Percentiles rank a stretch among this genome's conserved stretches.
phyloP scores from a whole-genome alignment of 331 rosid genomes.

The Malus hybrid region DNA sequence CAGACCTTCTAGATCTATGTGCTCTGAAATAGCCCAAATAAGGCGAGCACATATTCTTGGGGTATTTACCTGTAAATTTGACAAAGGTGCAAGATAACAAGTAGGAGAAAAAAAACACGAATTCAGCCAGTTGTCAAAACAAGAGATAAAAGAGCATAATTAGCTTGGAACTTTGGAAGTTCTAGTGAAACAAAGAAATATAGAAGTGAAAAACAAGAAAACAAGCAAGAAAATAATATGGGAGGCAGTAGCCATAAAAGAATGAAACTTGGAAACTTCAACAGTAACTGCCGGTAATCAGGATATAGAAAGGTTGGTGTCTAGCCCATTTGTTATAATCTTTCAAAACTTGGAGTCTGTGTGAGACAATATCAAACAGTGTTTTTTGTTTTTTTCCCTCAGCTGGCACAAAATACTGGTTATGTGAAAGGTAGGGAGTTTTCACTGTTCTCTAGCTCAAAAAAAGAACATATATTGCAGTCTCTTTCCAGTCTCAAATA shows the following conservation, averaged over 20 bases:
- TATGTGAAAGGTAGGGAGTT: too few relatives aligned
- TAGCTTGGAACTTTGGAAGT: not conserved
- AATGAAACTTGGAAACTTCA: not conserved
- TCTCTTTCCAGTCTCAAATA: not conserved
- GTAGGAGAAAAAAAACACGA: not conserved
- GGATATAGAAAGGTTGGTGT: not conserved
- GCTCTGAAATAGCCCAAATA: conserved; percentile 90
- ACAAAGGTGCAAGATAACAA: conserved; percentile 11
- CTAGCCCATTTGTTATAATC: not conserved
- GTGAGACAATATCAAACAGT: not conserved
- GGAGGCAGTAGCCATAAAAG: not conserved
- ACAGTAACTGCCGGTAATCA: not conserved
- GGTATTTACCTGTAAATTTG: conserved; percentile 70
- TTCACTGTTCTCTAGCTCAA: not conserved
- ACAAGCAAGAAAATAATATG: not conserved
- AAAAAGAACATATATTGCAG: not conserved
- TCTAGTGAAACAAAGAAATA: not conserved
- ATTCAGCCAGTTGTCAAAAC: not conserved
- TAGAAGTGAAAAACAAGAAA: not conserved
- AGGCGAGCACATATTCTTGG: conserved; percentile 84
- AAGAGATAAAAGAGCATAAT: conserved; percentile 4
- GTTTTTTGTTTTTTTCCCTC: not conserved
- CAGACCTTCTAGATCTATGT: conserved; percentile 89
- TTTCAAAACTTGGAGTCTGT: not conserved
- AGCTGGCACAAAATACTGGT: not conserved